A percentile compares a stretch with the other conserved stretches of the same genome.
These are phyloP conservation scores for Euptelea pleiosperma DNA, from an alignment of 164 flowering plant genomes.

Conservation along the genomic window DNA sequence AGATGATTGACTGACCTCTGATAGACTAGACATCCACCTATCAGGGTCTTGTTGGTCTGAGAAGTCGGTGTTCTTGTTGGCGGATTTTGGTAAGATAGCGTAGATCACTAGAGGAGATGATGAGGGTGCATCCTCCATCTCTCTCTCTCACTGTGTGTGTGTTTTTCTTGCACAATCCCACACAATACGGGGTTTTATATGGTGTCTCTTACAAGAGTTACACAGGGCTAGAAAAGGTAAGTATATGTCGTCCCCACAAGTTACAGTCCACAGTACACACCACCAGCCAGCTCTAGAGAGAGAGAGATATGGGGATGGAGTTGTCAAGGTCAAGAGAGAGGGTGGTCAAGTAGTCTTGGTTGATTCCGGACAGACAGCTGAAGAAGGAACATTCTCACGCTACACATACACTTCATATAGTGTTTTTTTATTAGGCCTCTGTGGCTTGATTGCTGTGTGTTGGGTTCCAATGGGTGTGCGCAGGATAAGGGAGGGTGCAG, in stretches of 20 bases:
- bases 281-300: constrained; percentile 5
- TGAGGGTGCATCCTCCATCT: constrained; percentile 6
- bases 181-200: neutral
- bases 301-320: neutral
- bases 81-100: constrained; percentile 3
- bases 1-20: constrained; percentile 18
- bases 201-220: neutral
- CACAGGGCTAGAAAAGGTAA: too few relatives aligned
- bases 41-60: constrained; percentile 5
- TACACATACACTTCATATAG: too few relatives aligned
- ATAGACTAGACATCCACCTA: constrained; percentile 14
- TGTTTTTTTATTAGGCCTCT: too few relatives aligned
- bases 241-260: too few relatives aligned
- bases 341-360: too few relatives aligned
- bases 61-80: neutral
- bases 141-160: constrained; percentile 9
- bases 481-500: constrained; percentile 2
- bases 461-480: neutral
- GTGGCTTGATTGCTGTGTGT: neutral
- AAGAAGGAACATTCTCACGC: too few relatives aligned
- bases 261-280: too few relatives aligned
- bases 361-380: too few relatives aligned
- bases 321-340: too few relatives aligned
- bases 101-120: constrained; percentile 12
- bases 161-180: too few relatives aligned